phyloP scores from a whole-genome alignment of 2,329 filamentous ascomycete genomes.

The Lomentospora prolificans region DNA sequence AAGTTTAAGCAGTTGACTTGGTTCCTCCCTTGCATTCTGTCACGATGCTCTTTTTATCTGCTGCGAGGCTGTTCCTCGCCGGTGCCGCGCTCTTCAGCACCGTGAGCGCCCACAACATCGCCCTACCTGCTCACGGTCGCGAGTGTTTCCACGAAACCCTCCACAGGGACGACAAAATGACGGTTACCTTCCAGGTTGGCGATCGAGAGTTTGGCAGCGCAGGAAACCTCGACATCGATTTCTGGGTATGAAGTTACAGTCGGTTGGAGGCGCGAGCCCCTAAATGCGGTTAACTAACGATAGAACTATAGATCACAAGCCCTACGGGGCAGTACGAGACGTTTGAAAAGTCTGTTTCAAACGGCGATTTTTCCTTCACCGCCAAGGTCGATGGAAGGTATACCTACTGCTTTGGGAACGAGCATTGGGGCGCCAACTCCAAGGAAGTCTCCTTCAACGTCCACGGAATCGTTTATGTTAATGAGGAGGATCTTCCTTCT shows the following conservation, averaged over 20 bases:
- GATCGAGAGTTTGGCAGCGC: conserved; percentile 92
- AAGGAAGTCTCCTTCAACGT: conserved; percentile 99
- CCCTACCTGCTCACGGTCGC: conserved; percentile 81
- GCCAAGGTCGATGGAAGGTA: conserved; percentile 80
- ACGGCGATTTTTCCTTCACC: conserved; percentile 87
- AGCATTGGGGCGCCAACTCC: conserved; percentile 90
- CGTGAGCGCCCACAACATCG: conserved; percentile 84
- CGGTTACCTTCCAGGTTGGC: conserved; percentile 94
- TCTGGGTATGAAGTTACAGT: conserved; percentile 61
- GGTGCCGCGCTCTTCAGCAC: conserved; percentile 38
- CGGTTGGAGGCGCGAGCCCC: not conserved
- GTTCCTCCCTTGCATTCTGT: no score
- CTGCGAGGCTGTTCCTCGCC: conserved; percentile 33
- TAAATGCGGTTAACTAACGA: conserved; percentile 11
- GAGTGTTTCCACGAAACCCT: conserved; percentile 97
- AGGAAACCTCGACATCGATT: conserved; percentile 92
- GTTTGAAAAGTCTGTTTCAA: conserved; percentile 71
- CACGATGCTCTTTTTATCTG: conserved; percentile 33
- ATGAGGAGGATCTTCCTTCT: conserved; percentile 70
- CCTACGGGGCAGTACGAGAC: conserved; percentile 67
- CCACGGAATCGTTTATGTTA: conserved; percentile 95
- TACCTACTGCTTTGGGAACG: conserved; percentile 98
- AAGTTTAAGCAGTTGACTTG: no score
- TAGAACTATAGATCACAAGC: conserved; percentile 56
- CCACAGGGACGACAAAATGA: conserved; percentile 95